Base-by-base conservation (phyloP, 129 eudicot species). In the Artemisia argyi region DNA sequence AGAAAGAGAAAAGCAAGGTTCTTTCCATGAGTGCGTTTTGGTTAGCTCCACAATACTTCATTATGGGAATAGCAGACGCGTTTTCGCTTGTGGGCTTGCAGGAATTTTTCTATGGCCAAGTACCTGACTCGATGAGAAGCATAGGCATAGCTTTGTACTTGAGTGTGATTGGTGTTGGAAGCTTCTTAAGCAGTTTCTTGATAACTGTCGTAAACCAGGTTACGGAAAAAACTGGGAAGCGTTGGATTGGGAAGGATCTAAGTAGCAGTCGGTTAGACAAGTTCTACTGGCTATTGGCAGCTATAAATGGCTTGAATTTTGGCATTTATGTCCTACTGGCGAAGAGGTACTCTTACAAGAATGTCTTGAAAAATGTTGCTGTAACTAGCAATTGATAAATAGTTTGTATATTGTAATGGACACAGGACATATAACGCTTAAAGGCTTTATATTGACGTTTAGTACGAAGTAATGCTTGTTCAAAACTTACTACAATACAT, bases 181-280 rank as follows among this genome's bases (percentile, higher is more conserved):
- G 56, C 62, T 72, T 79, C 16, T 2, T 73, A 7, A 83, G 87
- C 47, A 75, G 84, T 22, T 71, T 65, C 0, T 11, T 83, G 46
- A 66, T 83, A 9, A 83, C 56, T 8, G 15, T 79, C 5, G 73
- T 79, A 20, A 64, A 76, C 65, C 44, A 42, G 51, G 53, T 75
- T 14, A 70, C 76, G 0, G 74, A 30, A 42, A 76, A 58, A 56
- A 48, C 15, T 1, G 95, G 88, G 46, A 62, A 10, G 50, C 76
- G 84, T 75, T 89, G 96, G 96, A 61, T 89, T 28, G 85, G 87
- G 1, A 78, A 79, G 84, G 89, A 84, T 50, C 61, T 84, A 74
- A 86, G 80, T 32, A 69, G 81, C 20, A 86, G 87, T 32, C 64
- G 89, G 5, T 65, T 89, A 54, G 88, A 89, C 47, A 56, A 77